phyloP scores from a whole-genome alignment of 495 filamentous ascomycete species.

The Daldinia concentrica region DNA sequence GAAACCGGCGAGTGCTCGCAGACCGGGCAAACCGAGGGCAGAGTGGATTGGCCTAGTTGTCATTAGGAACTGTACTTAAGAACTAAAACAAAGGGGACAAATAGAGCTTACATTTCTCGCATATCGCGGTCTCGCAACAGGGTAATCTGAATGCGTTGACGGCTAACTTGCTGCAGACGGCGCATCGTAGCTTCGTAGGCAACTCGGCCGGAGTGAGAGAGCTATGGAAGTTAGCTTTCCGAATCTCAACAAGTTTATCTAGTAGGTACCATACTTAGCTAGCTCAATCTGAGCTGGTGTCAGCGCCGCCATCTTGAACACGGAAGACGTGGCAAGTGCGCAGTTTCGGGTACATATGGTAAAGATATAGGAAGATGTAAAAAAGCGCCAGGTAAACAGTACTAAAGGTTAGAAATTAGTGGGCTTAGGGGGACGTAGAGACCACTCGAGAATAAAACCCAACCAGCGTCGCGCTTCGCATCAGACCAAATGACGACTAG shows the following conservation, averaged over 20 bases:
- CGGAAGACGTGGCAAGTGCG: slow-evolving; percentile 3
- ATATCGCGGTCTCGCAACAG: slow-evolving; percentile 95
- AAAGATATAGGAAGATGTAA: slow-evolving; percentile 1
- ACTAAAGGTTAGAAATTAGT: slow-evolving; percentile 9
- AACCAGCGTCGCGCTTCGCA: slow-evolving; percentile 13
- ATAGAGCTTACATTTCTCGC: slow-evolving; percentile 78
- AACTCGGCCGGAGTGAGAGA: slow-evolving; percentile 85
- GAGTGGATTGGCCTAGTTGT: slow-evolving; percentile 74
- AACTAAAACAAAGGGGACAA: not conserved
- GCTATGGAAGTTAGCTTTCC: slow-evolving; percentile 54
- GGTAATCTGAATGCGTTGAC: slow-evolving; percentile 89
- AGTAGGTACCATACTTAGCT: slow-evolving; percentile 42
- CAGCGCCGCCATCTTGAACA: slow-evolving; percentile 46
- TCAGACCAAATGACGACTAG: slow-evolving; percentile 7
- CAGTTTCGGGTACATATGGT: slow-evolving; percentile 23
- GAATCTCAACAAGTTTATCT: not conserved
- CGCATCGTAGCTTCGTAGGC: slow-evolving; percentile 93
- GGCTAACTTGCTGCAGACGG: slow-evolving; percentile 89
- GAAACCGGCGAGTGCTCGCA: slow-evolving; percentile 91
- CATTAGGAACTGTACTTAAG: slow-evolving; percentile 38
- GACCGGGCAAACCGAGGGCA: slow-evolving; percentile 85
- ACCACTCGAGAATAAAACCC: slow-evolving; percentile 16
- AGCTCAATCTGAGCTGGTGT: slow-evolving; percentile 56
- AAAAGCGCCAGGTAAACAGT: not conserved
- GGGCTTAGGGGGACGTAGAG: not conserved